Percentiles rank a stretch among this genome's conserved stretches.
These are phyloP conservation scores for Calocybe gangraenosa DNA, from an alignment of 768 basidiomycete genomes.

Conservation along the genomic window DNA sequence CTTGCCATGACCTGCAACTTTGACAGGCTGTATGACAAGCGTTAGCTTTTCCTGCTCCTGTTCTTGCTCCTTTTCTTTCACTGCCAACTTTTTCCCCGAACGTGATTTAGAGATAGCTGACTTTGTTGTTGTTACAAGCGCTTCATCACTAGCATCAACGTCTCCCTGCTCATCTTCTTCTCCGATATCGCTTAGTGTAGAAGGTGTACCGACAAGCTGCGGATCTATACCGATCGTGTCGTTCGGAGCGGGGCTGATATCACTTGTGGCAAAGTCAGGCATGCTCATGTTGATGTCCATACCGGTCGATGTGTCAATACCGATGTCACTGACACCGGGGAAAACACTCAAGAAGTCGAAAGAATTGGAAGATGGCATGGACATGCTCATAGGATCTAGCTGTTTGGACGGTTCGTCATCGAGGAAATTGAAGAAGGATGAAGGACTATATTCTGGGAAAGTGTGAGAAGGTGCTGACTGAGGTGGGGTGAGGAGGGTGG, in stretches of 20 bases:
- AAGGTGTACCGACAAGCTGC: conserved; percentile 67
- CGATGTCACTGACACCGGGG: conserved; percentile 17
- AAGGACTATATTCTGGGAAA: conserved; percentile 34
- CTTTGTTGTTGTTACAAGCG: conserved; percentile 5
- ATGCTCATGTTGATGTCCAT: conserved; percentile 17
- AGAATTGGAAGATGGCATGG: conserved; percentile 17
- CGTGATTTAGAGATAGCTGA: conserved; percentile 8
- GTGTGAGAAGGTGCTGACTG: conserved; percentile 28
- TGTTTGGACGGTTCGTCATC: conserved; percentile 39
- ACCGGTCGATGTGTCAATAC: conserved; percentile 17
- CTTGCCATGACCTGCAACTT: conserved; percentile 57
- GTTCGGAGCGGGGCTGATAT: conserved; percentile 6
- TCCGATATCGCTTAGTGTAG: conserved; percentile 35
- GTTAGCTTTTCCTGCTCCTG: conserved; percentile 33
- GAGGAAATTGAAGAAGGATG: conserved; percentile 39
- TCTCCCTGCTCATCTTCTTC: conserved; percentile 16
- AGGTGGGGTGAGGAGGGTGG: conserved; percentile 43
- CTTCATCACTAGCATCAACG: conserved; percentile 13
- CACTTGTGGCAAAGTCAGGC: conserved; percentile 8
- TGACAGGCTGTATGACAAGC: conserved; percentile 49
- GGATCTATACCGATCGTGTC: conserved; percentile 56
- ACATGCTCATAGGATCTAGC: conserved; percentile 23
- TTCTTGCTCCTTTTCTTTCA: conserved; percentile 16
- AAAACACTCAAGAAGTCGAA: conserved; percentile 40
- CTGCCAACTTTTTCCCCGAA: conserved; percentile 8